Base-by-base conservation (phyloP, 2,329 filamentous ascomycete genomes). In the Aureobasidium sp. region DNA sequence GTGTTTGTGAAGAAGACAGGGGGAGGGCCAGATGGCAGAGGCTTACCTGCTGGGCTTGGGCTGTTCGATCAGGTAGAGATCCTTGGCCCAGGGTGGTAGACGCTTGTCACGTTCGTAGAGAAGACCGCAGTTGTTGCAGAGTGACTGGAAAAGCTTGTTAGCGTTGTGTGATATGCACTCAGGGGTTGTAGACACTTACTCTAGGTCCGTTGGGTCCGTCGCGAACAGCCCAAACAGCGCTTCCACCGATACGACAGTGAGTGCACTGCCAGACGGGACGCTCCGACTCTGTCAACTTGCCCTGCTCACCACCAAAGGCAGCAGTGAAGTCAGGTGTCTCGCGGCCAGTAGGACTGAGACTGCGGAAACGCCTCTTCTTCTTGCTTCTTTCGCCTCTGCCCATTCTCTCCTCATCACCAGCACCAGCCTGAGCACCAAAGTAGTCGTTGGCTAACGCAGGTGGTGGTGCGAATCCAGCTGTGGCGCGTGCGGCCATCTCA, bases 111-210 rank as follows among this genome's bases (percentile, higher is more conserved):
- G 87, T 75, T 97, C 93, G 72, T 89, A 97, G 25, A 93, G 77
- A 67, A 92, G 87, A 62, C 91, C 93, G 73, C 93, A 97, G 73
- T 96, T 97, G 75, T 92, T 89, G 78, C 93, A 97, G 4, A 97
- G 84, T 34, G 90, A 88, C 89, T 92, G 67, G 61, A 57, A 66
- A 42, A 62, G 59, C 49, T 62, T 41, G 53, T 66, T 34, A 66
- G 66, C 39, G 3, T 27, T 21, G 21, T 36, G 37, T 32, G 42
- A 64, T 72, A 55, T 70, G 68, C 54, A 42, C 44, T 55, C 13
- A 54, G 59, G 34, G 8, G 8, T 62, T 3, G 37, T 54, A 67
- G 7, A 41, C 36, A 76, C 89, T 82, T 78, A 94, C 90, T 75
- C 90, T 88, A 65, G 89, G 83, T 60, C 92, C 93, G 60, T 84